Percentiles rank a stretch among this genome's conserved stretches.
phyloP scores from a whole-genome alignment of 164 flowering plant species.

The Malania oleifera region DNA sequence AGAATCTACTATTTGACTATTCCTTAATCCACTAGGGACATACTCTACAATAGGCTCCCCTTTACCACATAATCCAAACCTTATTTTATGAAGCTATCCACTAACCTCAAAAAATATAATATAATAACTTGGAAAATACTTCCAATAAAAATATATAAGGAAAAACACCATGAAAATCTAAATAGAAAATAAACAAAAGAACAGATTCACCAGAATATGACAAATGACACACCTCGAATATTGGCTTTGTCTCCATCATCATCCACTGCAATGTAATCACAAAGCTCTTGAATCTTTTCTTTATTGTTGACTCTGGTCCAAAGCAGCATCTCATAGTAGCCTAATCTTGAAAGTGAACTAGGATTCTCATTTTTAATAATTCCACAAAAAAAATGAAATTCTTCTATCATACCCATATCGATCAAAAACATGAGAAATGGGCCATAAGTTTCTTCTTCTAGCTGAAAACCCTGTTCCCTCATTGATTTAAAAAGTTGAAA shows the following conservation, averaged over 20 bases:
- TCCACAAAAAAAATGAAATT: constrained; percentile 46
- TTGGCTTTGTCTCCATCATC: constrained; percentile 23
- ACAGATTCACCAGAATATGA: background rate
- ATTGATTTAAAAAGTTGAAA: constrained; percentile 39
- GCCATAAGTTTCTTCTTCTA: constrained; percentile 67
- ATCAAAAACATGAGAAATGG: constrained; percentile 57
- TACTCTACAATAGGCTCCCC: too few relatives aligned
- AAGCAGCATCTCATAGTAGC: constrained; percentile 87
- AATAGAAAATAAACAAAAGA: background rate
- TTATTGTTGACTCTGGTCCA: constrained; percentile 44
- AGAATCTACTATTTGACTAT: too few relatives aligned
- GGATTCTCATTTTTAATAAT: constrained; percentile 42
- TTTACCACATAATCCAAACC: too few relatives aligned
- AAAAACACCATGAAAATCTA: background rate
- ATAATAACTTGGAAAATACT: too few relatives aligned
- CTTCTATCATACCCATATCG: constrained; percentile 61
- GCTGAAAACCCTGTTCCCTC: constrained; percentile 62
- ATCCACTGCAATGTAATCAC: constrained; percentile 23
- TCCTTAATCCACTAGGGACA: too few relatives aligned
- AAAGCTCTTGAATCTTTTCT: constrained; percentile 61
- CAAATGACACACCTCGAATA: constrained; percentile 42
- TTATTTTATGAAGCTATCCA: too few relatives aligned
- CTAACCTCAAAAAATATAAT: too few relatives aligned
- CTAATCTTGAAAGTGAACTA: constrained; percentile 40
- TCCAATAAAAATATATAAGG: background rate